Evolutionary conservation across 2,329 filamentous ascomycete genomes (phyloP).

Genomic region (Tolypocladium tundrense): DNA sequence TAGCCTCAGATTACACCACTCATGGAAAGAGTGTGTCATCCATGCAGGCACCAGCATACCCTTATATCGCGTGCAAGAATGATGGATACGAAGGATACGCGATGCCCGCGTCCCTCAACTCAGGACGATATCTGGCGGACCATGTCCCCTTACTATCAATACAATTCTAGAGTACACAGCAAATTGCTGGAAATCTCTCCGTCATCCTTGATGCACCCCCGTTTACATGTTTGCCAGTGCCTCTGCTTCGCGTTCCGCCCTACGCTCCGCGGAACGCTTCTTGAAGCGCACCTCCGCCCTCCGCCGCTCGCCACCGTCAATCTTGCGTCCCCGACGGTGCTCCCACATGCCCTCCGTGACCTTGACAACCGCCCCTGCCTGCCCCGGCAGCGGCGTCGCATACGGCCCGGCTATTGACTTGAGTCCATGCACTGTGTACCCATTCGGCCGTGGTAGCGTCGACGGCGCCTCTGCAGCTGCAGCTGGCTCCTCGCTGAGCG

Average conservation of each 20-base stretch:
- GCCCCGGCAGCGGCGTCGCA: conserved; percentile 57
- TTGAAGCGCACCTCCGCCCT: conserved; percentile 79
- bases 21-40: too few relatives aligned
- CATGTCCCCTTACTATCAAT: neutral
- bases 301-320: conserved; percentile 92
- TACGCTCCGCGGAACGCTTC: conserved; percentile 68
- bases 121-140: neutral
- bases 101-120: neutral
- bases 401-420: conserved; percentile 66
- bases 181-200: conserved; percentile 12
- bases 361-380: conserved; percentile 53
- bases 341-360: conserved; percentile 91
- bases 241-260: conserved; percentile 48
- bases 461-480: conserved; percentile 4
- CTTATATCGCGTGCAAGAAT: neutral
- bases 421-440: conserved; percentile 57
- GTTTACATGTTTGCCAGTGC: conserved; percentile 19
- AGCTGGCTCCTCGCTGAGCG: conserved; percentile 29
- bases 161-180: neutral
- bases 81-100: too few relatives aligned
- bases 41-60: neutral
- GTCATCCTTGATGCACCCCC: neutral
- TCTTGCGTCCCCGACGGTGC: conserved; percentile 73
- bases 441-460: conserved; percentile 19
- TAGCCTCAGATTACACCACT: too few relatives aligned